phyloP scores from a whole-genome alignment of 495 filamentous ascomycete genomes.

The Trypethelium eluteriae region DNA sequence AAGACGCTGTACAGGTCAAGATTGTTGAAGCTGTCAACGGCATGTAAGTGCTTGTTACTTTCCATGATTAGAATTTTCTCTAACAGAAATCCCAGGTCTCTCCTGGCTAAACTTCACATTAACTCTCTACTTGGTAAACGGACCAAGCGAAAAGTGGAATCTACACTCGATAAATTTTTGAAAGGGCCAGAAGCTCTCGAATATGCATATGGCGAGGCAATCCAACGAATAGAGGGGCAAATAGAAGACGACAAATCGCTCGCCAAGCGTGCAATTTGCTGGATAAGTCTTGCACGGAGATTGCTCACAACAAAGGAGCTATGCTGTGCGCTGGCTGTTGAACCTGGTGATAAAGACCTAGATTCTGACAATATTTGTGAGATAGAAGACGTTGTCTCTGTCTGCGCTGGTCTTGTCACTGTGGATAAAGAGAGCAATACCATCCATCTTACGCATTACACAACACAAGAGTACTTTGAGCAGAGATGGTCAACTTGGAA shows the following conservation, averaged over 20 bases:
- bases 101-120: conserved; percentile 49
- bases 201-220: conserved; percentile 39
- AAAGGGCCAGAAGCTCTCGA: conserved; percentile 25
- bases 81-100: conserved; percentile 38
- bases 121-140: conserved; percentile 39
- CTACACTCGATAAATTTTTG: conserved; percentile 34
- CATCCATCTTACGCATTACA: conserved; percentile 50
- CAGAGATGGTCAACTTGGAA: conserved; percentile 34
- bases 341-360: conserved; percentile 28
- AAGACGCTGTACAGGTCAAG: conserved; percentile 13
- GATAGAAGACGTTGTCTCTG: conserved; percentile 37
- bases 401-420: conserved; percentile 49
- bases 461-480: conserved; percentile 48
- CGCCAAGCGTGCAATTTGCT: conserved; percentile 38
- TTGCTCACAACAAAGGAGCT: conserved; percentile 41
- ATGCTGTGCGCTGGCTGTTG: conserved; percentile 42
- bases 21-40: conserved; percentile 23
- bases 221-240: conserved; percentile 42
- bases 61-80: too few species aligned
- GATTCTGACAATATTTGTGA: conserved; percentile 36
- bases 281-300: conserved; percentile 40
- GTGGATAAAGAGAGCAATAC: conserved; percentile 42
- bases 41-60: conserved; percentile 18
- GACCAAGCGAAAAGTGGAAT: conserved; percentile 30
- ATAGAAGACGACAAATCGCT: conserved; percentile 24